phyloP scores from a whole-genome alignment of 495 filamentous ascomycete genomes.

The Penicillium pancosmium region DNA sequence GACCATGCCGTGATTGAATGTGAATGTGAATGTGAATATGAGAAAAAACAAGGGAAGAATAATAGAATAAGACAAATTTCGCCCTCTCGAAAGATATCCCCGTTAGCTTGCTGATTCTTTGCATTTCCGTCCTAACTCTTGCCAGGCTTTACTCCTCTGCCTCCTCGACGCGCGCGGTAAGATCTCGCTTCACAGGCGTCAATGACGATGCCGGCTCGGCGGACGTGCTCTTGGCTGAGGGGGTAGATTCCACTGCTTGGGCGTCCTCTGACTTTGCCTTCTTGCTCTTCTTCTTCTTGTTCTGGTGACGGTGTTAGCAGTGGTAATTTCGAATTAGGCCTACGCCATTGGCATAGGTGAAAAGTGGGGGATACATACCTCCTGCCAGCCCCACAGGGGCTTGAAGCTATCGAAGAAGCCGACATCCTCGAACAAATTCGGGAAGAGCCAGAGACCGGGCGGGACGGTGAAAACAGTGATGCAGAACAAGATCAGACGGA shows the following conservation, averaged over 20 bases:
- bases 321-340: neutral
- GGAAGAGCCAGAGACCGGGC: conserved; percentile 95
- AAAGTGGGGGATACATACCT: conserved; percentile 57
- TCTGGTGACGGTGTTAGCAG: conserved; percentile 23
- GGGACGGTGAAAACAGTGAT: conserved; percentile 82
- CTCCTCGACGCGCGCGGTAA: conserved; percentile 68
- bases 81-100: neutral
- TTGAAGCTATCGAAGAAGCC: conserved; percentile 98
- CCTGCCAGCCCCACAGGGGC: conserved; percentile 97
- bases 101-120: neutral
- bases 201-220: conserved; percentile 52
- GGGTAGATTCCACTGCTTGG: conserved; percentile 43
- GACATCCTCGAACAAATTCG: conserved; percentile 98
- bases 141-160: conserved; percentile 57
- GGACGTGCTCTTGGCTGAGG: conserved; percentile 61
- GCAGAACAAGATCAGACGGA: conserved; percentile 93
- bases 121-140: neutral
- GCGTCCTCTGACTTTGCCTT: conserved; percentile 52
- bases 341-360: neutral
- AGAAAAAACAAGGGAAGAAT: neutral
- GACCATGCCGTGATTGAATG: neutral
- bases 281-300: conserved; percentile 63
- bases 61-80: neutral
- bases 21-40: neutral
- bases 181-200: conserved; percentile 48